Base-by-base conservation (phyloP, 441 rosid species). In the Pelargonium myrrhifolium region DNA sequence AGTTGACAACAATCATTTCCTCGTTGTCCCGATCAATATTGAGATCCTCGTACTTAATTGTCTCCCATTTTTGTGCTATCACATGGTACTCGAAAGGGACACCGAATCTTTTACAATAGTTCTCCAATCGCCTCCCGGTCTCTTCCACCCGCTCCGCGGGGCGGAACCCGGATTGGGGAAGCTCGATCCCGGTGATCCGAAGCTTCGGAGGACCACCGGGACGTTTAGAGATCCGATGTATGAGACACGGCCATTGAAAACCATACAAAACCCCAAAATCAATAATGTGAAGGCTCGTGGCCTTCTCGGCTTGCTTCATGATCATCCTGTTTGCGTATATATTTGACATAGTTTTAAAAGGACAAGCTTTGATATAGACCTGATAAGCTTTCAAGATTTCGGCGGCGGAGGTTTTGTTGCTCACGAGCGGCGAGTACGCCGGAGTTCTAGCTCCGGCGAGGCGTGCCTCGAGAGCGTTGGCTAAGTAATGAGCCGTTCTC, bases 201-300 rank as follows among this genome's bases (percentile, higher is more conserved):
- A 93, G 71, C 72, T 63, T 72, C 1, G 97, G 95, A 64, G 97
- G 95, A 43, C 92, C 95, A 0, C 75, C 84, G 1, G 58, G 59
- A 64, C 86, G 78, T 35, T 60, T 61, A 0, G 99, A 84, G 47
- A 93, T 68, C 1, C 87, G 85, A 69, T 85, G 89, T 53, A 93
- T 89, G 10, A 90, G 83, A 6, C 93, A 87, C 73, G 99, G 99
- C 99, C 97, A 93, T 42, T 93, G 99, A 68, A 89, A 93, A 15
- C 99, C 99, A 67, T 93, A 93, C 61, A 81, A 85, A 65, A 91
- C 81, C 24, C 99, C 99, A 21, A 93, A 89, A 74, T 93, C 96
- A 55, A 93, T 80, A 24, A 93, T 85, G 74, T 89, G 97, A 5
- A 93, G 78, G 18, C 81, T 81, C 0, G 81, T 77, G 47, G 87